These are phyloP conservation scores for Leptomonas pyrrhocoris DNA, from an alignment of 208 protist species.

Conservation along the genomic window DNA sequence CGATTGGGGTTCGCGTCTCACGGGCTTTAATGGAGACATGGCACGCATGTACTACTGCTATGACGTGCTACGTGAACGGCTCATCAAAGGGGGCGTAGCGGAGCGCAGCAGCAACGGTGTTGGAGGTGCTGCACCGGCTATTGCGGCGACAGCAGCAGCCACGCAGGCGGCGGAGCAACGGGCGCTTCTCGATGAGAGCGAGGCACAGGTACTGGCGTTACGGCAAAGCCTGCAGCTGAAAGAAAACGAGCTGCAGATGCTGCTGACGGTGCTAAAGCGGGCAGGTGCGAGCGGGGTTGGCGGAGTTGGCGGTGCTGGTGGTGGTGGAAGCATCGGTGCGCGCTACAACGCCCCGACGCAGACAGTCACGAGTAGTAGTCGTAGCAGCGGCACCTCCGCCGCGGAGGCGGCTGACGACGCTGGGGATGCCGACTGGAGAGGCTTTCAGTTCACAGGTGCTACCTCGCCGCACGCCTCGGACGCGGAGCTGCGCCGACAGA, in stretches of 20 bases:
- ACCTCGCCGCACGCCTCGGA: neutral
- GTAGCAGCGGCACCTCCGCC: neutral
- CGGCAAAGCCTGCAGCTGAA: constrained; percentile 87
- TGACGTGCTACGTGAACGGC: constrained; percentile 67
- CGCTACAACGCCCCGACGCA: constrained; percentile 33
- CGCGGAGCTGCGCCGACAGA: constrained; percentile 7
- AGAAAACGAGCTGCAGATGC: constrained; percentile 92
- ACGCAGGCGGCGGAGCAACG: constrained; percentile 11
- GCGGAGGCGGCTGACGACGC: neutral
- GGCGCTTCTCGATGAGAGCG: constrained; percentile 34
- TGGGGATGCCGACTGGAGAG: too few relatives aligned
- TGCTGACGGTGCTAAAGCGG: constrained; percentile 82
- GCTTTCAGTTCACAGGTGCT: neutral
- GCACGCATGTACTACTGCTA: constrained; percentile 91
- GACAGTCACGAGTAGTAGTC: neutral
- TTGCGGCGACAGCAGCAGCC: constrained; percentile 2
- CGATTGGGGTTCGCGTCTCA: constrained; percentile 51
- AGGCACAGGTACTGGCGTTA: constrained; percentile 60
- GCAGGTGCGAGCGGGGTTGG: constrained; percentile 45
- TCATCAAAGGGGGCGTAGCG: constrained; percentile 6
- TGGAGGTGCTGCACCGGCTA: constrained; percentile 11
- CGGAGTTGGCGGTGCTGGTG: constrained; percentile 64
- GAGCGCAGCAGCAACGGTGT: too few relatives aligned
- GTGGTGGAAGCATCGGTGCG: constrained; percentile 16
- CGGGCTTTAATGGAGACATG: constrained; percentile 82